These are phyloP conservation scores for Trichoderma aggressivum DNA, from an alignment of 2,329 filamentous ascomycete species.

Conservation along the genomic window DNA sequence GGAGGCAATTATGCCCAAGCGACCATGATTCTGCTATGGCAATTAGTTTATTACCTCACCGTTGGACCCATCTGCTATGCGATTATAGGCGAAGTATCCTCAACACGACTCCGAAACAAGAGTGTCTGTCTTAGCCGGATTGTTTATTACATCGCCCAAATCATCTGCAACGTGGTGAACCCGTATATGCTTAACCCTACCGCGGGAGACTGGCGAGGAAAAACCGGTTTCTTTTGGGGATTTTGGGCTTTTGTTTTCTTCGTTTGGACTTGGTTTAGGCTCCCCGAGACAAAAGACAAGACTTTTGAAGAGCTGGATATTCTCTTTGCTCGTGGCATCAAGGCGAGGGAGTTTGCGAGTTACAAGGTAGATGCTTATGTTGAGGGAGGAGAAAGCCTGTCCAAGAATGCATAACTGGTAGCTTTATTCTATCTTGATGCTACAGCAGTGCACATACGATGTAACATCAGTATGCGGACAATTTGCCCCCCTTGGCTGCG, in stretches of 20 bases:
- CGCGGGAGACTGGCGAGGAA: conserved; percentile 29
- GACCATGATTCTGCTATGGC: conserved; percentile 39
- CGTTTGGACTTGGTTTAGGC: conserved; percentile 48
- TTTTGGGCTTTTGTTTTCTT: conserved; percentile 43
- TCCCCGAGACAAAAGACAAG: conserved; percentile 49
- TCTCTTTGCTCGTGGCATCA: conserved; percentile 44
- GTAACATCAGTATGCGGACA: neutral
- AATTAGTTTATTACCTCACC: conserved; percentile 37
- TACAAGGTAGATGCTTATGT: conserved; percentile 33
- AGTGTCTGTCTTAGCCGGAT: conserved; percentile 38
- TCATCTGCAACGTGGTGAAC: conserved; percentile 27
- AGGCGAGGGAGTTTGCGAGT: conserved; percentile 38
- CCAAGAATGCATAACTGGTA: neutral
- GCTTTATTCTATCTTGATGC: neutral
- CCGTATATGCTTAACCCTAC: conserved; percentile 31
- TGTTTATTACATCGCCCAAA: conserved; percentile 24
- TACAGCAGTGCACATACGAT: neutral
- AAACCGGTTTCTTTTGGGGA: conserved; percentile 16
- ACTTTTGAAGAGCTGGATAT: conserved; percentile 53
- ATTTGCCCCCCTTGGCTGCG: neutral
- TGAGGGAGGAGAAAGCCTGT: neutral
- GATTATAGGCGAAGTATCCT: conserved; percentile 38
- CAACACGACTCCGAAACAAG: conserved; percentile 37
- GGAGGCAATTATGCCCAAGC: conserved; percentile 33
- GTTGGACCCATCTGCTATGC: conserved; percentile 41